A percentile compares a stretch with the other conserved stretches of the same genome.
Conservation (phyloP, 106 monocot genomes). For the Dendrobium catenatum region DNA sequence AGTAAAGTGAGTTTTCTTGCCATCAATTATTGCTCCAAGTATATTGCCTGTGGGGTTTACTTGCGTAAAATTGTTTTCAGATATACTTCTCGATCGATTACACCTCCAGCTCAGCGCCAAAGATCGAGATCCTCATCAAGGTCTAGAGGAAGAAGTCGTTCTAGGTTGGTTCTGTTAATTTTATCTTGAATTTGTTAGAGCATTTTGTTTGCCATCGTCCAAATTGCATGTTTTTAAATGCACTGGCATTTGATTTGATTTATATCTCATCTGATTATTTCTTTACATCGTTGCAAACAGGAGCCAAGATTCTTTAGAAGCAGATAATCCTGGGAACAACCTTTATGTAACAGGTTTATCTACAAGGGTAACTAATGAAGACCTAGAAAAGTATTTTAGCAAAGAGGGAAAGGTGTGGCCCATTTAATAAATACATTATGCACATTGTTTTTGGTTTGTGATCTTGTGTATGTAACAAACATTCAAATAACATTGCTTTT, state of each 20-base stretch:
- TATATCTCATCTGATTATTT: background rate
- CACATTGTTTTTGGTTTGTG: background rate
- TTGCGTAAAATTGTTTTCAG: slow-evolving; percentile 16
- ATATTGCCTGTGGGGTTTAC: background rate
- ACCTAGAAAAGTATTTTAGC: slow-evolving; percentile 75
- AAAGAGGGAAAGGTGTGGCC: slow-evolving; percentile 71
- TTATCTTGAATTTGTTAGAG: background rate
- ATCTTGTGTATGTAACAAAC: background rate
- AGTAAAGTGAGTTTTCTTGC: slow-evolving; percentile 16
- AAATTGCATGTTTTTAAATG: background rate
- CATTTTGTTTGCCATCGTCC: background rate
- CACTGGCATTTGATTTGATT: background rate
- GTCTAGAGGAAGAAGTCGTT: slow-evolving; percentile 45
- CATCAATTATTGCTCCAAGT: background rate
- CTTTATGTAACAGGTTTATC: slow-evolving; percentile 77
- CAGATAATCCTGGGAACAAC: slow-evolving; percentile 75
- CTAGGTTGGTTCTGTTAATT: slow-evolving; percentile 17
- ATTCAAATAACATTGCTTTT: no score
- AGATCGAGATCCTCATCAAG: slow-evolving; percentile 38
- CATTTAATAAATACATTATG: background rate
- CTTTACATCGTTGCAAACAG: slow-evolving; percentile 18
- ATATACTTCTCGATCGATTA: slow-evolving; percentile 51
- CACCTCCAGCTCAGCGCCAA: slow-evolving; percentile 29
- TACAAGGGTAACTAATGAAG: slow-evolving; percentile 49
- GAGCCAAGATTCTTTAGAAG: slow-evolving; percentile 32